Base-by-base conservation (phyloP, 257 asterid species). In the Misopates orontium region DNA sequence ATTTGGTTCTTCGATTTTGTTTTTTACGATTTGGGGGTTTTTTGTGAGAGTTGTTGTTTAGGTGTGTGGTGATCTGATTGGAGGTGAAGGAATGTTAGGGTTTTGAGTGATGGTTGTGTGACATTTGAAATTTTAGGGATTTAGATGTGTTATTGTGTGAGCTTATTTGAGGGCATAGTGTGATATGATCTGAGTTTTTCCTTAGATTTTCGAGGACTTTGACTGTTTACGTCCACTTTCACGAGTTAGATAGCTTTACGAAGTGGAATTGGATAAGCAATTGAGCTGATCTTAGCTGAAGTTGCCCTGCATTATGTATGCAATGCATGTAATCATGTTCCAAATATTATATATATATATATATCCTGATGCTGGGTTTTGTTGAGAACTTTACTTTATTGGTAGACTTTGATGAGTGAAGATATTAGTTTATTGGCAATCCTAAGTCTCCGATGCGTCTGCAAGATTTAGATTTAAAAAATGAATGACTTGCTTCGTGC, bases 31-130 rank as follows among this genome's bases (percentile, higher is more conserved):
- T 51, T 22, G 11, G 18, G 31, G 15, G 16, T 48, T 23, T 62
- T 22, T 40, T 40, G 28, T 19, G 5, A 9, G 6, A 19, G 1
- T n/a, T 40, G 17, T 47, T 23, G 21, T n/a, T 8, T 14, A 17
- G 54, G 16, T 17, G 8, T 16, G n/a, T 15, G 22, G 42, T 54
- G 53, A 18, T 42, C 19, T 31, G 10, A 24, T 44, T 23, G 53
- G 56, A 49, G 69, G n/a, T 32, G 17, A 36, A 50, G n/a, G 32
- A 64, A 22, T 54, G 47, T 66, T 56, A 39, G 71, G 56, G 63
- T 23, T 66, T 21, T 10, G 42, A 39, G 28, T 5, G 57, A 5
- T 50, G 1, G 68, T 23, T 49, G 13, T 39, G 13, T 53, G 54
- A 36, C 16, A 66, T 51, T 50, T 21, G 19, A n/a, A n/a, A 49